phyloP scores from a whole-genome alignment of 345 rosid species.

The Boechera stricta region DNA sequence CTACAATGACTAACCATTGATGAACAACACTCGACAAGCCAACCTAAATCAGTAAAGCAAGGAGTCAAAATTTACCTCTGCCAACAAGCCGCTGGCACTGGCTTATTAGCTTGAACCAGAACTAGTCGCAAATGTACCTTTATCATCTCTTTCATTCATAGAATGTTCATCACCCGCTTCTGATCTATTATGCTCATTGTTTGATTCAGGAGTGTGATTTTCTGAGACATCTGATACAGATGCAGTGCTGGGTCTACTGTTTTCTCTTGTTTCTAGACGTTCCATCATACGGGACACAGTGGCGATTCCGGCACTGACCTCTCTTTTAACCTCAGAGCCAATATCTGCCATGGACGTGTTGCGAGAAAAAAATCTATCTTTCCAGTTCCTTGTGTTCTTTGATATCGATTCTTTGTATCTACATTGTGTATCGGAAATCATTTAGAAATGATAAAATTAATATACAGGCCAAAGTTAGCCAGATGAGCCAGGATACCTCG shows the following conservation, averaged over 20 bases:
- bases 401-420: constrained; percentile 96
- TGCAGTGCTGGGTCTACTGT: constrained; percentile 49
- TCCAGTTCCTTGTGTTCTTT: constrained; percentile 94
- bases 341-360: constrained; percentile 68
- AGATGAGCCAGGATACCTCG: constrained; percentile 53
- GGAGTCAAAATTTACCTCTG: constrained; percentile 37
- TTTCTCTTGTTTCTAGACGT: constrained; percentile 67
- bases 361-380: constrained; percentile 86
- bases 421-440: constrained; percentile 9
- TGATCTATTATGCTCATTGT: constrained; percentile 41
- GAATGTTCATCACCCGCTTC: constrained; percentile 47
- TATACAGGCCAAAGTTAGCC: constrained; percentile 1
- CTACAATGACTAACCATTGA: background rate
- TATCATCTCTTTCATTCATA: constrained; percentile 43
- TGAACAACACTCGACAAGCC: constrained; percentile 19
- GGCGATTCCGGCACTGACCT: constrained; percentile 85
- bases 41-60: constrained; percentile 8
- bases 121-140: constrained; percentile 55
- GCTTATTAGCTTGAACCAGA: constrained; percentile 58
- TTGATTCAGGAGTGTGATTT: constrained; percentile 49
- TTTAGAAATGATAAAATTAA: constrained; percentile 1
- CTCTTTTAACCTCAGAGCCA: constrained; percentile 87
- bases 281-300: constrained; percentile 90
- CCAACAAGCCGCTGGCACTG: constrained; percentile 29
- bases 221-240: constrained; percentile 57